phyloP scores from a whole-genome alignment of 2,329 filamentous ascomycete species.

The Pezicula rhizophila region DNA sequence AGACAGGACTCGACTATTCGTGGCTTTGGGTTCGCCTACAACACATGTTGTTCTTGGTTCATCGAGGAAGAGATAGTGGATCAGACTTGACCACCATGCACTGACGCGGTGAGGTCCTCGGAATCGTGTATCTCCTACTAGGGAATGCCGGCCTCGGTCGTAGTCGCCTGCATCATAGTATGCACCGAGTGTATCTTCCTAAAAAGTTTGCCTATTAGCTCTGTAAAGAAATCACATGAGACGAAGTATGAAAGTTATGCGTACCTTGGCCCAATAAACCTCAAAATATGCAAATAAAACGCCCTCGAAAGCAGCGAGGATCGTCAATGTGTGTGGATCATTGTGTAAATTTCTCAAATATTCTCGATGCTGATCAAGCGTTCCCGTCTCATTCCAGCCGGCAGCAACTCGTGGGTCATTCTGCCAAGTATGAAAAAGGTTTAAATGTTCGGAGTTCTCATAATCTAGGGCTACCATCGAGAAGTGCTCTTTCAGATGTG shows the following conservation, averaged over 20 bases:
- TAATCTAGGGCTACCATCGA: constrained; percentile 72
- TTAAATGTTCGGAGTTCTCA: constrained; percentile 55
- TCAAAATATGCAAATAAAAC: constrained; percentile 72
- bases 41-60: constrained; percentile 51
- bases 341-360: constrained; percentile 60
- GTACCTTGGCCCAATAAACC: constrained; percentile 68
- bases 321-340: constrained; percentile 65
- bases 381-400: constrained; percentile 76
- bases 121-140: constrained; percentile 52
- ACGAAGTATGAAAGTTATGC: constrained; percentile 11
- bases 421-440: constrained; percentile 73
- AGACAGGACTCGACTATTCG: constrained; percentile 58
- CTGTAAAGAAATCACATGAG: background rate
- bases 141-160: constrained; percentile 54
- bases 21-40: constrained; percentile 67
- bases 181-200: constrained; percentile 55
- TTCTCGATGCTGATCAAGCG: constrained; percentile 65
- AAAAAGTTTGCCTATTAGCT: background rate
- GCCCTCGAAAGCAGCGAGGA: constrained; percentile 68
- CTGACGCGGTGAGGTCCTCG: constrained; percentile 54
- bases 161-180: constrained; percentile 50
- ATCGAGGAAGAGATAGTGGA: constrained; percentile 58
- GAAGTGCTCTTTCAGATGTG: constrained; percentile 69
- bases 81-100: constrained; percentile 56
- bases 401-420: constrained; percentile 76